Conservation (phyloP, 306 rosid species). For the Trifolium fragiferum region DNA sequence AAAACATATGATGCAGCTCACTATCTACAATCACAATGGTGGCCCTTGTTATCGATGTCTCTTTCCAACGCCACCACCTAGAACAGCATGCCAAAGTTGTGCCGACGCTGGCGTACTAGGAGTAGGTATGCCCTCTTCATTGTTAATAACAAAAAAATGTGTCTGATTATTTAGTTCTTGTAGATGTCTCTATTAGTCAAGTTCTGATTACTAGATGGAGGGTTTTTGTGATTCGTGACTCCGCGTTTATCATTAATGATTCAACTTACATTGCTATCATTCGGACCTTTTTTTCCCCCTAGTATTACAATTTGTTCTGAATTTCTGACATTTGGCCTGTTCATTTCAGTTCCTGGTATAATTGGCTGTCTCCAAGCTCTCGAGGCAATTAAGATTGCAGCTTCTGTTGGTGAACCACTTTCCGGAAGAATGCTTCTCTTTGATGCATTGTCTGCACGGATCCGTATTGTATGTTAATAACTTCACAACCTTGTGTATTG, state of each 20-base stretch:
- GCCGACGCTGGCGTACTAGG: slow-evolving; percentile 95
- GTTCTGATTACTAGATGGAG: slow-evolving; percentile 10
- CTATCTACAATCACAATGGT: slow-evolving; percentile 82
- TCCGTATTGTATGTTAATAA: slow-evolving; percentile 69
- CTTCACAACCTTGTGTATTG: slow-evolving; percentile 30
- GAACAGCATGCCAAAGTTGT: slow-evolving; percentile 96
- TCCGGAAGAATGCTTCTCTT: slow-evolving; percentile 91
- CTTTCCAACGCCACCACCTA: slow-evolving; percentile 93
- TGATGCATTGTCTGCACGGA: slow-evolving; percentile 81
- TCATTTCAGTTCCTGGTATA: slow-evolving; percentile 87
- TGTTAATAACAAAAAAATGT: neutral
- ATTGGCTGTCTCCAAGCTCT: slow-evolving; percentile 98
- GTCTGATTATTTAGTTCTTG: neutral
- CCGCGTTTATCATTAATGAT: neutral
- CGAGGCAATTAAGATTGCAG: slow-evolving; percentile 90
- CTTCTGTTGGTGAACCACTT: slow-evolving; percentile 89
- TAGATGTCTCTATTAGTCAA: neutral
- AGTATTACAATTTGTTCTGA: neutral
- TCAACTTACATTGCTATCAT: slow-evolving; percentile 15
- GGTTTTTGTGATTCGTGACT: neutral
- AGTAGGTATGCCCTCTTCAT: slow-evolving; percentile 60
- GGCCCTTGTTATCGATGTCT: slow-evolving; percentile 96
- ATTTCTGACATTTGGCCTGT: slow-evolving; percentile 23
- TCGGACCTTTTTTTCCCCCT: neutral
- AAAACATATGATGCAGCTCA: slow-evolving; percentile 64